Percentiles rank a stretch among this genome's conserved stretches.
Conservation (phyloP, 495 filamentous ascomycete genomes). For the Beverwykella pulmonaria region DNA sequence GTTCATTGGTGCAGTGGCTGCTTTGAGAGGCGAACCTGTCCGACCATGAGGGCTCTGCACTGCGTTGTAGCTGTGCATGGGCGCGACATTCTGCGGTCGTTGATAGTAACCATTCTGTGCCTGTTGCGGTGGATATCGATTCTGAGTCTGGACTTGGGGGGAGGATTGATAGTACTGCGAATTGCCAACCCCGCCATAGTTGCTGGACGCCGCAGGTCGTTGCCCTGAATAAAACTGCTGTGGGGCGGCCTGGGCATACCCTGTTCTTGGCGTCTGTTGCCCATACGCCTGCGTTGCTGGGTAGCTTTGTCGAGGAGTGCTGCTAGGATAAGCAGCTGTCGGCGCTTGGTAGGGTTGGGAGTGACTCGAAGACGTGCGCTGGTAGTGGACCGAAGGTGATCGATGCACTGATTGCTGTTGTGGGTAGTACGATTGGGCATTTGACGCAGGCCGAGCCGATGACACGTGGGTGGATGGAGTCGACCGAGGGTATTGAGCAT, state of each 20-base stretch:
- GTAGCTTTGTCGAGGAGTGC: conserved; percentile 20
- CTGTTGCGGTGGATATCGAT: conserved; percentile 28
- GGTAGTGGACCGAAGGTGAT: conserved; percentile 36
- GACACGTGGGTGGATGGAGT: conserved; percentile 29
- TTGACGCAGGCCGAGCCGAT: conserved; percentile 21
- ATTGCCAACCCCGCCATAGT: conserved; percentile 25
- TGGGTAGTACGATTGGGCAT: conserved; percentile 39
- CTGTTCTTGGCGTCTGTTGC: conserved; percentile 37
- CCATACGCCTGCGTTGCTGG: conserved; percentile 27
- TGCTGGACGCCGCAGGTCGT: conserved; percentile 20
- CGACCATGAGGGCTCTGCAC: conserved; percentile 27
- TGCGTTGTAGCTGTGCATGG: conserved; percentile 26
- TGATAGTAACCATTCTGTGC: conserved; percentile 31
- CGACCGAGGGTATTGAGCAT: conserved; percentile 42
- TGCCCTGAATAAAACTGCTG: conserved; percentile 32
- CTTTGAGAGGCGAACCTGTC: conserved; percentile 35
- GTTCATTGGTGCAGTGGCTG: conserved; percentile 5
- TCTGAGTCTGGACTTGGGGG: conserved; percentile 32
- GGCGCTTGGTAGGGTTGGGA: conserved; percentile 33
- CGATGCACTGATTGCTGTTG: conserved; percentile 38
- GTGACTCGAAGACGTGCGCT: conserved; percentile 27
- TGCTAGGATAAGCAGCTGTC: conserved; percentile 12
- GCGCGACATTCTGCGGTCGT: conserved; percentile 25
- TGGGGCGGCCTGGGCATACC: conserved; percentile 18
- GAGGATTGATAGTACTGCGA: conserved; percentile 37